These are phyloP conservation scores for Colletotrichum chrysophilum DNA, from an alignment of 2,329 filamentous ascomycete genomes.

Conservation along the genomic window DNA sequence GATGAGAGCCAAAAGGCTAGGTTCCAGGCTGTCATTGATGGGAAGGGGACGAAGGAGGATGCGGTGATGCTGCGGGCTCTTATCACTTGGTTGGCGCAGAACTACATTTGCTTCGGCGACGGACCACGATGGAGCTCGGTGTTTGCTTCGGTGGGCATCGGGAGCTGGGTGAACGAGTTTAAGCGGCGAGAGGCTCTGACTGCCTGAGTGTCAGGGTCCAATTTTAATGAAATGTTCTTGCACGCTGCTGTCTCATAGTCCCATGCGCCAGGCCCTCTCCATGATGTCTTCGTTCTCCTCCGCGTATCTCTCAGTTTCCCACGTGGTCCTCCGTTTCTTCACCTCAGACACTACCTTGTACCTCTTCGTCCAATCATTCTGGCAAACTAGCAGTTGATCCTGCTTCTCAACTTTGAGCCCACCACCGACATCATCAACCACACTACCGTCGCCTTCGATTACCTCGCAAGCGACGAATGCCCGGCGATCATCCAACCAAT, in stretches of 20 bases:
- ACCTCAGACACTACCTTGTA: background rate
- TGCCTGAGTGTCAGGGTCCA: too few relatives aligned
- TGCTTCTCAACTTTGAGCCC: background rate
- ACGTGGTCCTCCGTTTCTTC: background rate
- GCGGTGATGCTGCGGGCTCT: background rate
- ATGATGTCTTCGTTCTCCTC: background rate
- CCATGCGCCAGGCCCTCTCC: background rate
- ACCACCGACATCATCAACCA: background rate
- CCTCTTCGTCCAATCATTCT: background rate
- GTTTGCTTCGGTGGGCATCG: background rate
- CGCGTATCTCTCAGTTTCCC: background rate
- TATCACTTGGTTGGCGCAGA: background rate
- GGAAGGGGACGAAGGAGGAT: background rate
- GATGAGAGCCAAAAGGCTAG: background rate
- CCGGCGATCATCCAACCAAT: background rate
- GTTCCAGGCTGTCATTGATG: conserved; percentile 2
- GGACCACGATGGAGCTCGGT: conserved; percentile 15
- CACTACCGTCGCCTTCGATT: background rate
- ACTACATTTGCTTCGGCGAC: conserved; percentile 15
- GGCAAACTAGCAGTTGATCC: background rate
- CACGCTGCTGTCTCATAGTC: background rate
- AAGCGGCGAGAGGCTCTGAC: background rate
- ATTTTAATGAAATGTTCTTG: background rate
- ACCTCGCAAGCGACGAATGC: background rate
- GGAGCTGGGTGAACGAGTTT: conserved; percentile 4